phyloP scores from a whole-genome alignment of 495 filamentous ascomycete genomes.

The Tetracladium setigerum region DNA sequence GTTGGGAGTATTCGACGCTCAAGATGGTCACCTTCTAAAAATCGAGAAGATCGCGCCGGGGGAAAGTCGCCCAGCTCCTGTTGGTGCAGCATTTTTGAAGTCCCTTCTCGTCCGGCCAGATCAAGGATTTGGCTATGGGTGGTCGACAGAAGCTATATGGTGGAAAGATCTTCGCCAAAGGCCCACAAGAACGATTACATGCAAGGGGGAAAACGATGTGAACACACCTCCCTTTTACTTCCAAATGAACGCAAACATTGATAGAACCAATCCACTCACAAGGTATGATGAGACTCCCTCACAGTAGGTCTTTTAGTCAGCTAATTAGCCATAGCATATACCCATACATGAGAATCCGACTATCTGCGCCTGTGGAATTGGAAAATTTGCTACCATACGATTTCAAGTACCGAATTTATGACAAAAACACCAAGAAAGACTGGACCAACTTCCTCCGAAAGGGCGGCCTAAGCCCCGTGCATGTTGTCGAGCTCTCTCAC shows the following conservation, averaged over 20 bases:
- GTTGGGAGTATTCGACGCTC: slow-evolving; percentile 82
- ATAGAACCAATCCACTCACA: slow-evolving; percentile 73
- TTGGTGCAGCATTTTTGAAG: slow-evolving; percentile 87
- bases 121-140: slow-evolving; percentile 92
- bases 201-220: slow-evolving; percentile 73
- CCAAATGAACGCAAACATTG: slow-evolving; percentile 79
- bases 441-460: slow-evolving; percentile 98
- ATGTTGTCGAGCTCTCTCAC: slow-evolving; percentile 93
- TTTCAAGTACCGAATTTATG: slow-evolving; percentile 98
- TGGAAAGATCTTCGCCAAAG: slow-evolving; percentile 86
- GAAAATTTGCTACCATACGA: slow-evolving; percentile 94
- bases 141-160: slow-evolving; percentile 81
- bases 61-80: slow-evolving; percentile 82
- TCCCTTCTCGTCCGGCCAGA: slow-evolving; percentile 87
- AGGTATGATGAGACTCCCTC: slow-evolving; percentile 27
- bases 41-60: slow-evolving; percentile 96
- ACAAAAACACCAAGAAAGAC: slow-evolving; percentile 94
- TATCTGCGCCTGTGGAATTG: slow-evolving; percentile 86
- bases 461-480: slow-evolving; percentile 91
- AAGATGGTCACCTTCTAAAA: slow-evolving; percentile 86
- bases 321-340: slow-evolving; percentile 55
- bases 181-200: slow-evolving; percentile 78
- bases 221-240: slow-evolving; percentile 85
- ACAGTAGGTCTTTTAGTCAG: too few relatives aligned
- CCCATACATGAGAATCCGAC: slow-evolving; percentile 86